phyloP scores from a whole-genome alignment of 2,329 filamentous ascomycete genomes.

The Cadophora malorum region DNA sequence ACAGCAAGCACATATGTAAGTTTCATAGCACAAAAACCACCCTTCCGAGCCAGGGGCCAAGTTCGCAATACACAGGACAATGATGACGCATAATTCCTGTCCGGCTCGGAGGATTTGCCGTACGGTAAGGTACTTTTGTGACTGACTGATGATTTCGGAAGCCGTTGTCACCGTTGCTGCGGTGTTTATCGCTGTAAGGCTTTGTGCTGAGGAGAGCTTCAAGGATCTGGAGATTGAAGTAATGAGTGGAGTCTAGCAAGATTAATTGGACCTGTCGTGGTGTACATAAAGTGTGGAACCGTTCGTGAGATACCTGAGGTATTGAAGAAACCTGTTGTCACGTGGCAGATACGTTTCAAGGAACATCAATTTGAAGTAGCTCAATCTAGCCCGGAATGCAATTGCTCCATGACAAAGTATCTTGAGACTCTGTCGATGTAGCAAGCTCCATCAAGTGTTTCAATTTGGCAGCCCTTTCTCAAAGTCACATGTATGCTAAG shows the following conservation, averaged over 20 bases:
- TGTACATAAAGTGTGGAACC: neutral
- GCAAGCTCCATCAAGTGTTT: neutral
- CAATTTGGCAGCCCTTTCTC: neutral
- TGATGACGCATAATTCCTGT: neutral
- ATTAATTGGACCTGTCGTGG: too few relatives aligned
- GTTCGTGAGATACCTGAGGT: too few relatives aligned
- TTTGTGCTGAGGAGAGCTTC: neutral
- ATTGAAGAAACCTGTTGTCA: too few relatives aligned
- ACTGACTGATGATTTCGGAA: conserved; percentile 10
- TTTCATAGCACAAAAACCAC: neutral
- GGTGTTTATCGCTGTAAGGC: neutral
- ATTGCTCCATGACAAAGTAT: too few relatives aligned
- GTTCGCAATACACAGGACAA: neutral
- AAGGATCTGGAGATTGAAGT: neutral
- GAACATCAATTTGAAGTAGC: too few relatives aligned
- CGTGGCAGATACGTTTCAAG: too few relatives aligned
- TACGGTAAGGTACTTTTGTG: conserved; percentile 13
- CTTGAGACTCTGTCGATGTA: too few relatives aligned
- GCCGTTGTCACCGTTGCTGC: conserved; percentile 3
- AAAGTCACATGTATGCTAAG: neutral
- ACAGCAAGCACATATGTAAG: neutral
- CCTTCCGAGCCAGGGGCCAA: neutral
- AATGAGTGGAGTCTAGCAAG: too few relatives aligned
- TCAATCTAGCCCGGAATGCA: too few relatives aligned
- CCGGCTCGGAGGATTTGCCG: conserved; percentile 3